These are phyloP conservation scores for Pseudoturritis turrita DNA, from an alignment of 345 rosid species.

Conservation along the genomic window DNA sequence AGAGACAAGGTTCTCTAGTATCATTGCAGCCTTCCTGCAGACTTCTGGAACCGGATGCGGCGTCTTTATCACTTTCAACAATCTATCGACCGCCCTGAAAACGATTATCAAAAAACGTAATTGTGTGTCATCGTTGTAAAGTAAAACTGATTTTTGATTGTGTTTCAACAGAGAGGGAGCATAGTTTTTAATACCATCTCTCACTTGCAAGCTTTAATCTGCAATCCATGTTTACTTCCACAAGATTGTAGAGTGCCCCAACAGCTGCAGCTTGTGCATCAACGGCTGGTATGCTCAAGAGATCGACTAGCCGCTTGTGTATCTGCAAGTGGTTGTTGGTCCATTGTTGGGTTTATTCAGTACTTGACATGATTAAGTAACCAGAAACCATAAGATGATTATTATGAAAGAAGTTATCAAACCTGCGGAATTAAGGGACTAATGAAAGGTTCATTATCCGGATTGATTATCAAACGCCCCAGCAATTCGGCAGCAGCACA, in stretches of 20 bases:
- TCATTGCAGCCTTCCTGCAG: constrained; percentile 93
- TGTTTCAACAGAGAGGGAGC: background rate
- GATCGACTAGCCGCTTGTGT: constrained; percentile 83
- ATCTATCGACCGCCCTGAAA: constrained; percentile 89
- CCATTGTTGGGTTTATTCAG: background rate
- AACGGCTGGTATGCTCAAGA: constrained; percentile 63
- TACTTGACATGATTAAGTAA: background rate
- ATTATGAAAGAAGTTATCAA: background rate
- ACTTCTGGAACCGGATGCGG: constrained; percentile 96
- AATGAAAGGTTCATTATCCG: constrained; percentile 93
- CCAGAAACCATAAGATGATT: background rate
- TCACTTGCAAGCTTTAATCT: constrained; percentile 94
- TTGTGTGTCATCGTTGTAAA: background rate
- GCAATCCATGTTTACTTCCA: constrained; percentile 95
- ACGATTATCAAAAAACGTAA: background rate
- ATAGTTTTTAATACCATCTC: constrained; percentile 58
- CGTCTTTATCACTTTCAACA: constrained; percentile 70
- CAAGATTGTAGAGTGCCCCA: constrained; percentile 94
- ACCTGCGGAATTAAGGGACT: constrained; percentile 90
- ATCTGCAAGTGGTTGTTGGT: constrained; percentile 48
- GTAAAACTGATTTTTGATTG: background rate
- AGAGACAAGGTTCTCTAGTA: constrained; percentile 79
- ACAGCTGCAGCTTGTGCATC: constrained; percentile 98
- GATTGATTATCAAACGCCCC: constrained; percentile 94
- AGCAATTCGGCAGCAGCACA: constrained; percentile 93